These are phyloP conservation scores for Cladochytrium replicatum DNA, from an alignment of 192 early-diverging fungal species.

Conservation along the genomic window DNA sequence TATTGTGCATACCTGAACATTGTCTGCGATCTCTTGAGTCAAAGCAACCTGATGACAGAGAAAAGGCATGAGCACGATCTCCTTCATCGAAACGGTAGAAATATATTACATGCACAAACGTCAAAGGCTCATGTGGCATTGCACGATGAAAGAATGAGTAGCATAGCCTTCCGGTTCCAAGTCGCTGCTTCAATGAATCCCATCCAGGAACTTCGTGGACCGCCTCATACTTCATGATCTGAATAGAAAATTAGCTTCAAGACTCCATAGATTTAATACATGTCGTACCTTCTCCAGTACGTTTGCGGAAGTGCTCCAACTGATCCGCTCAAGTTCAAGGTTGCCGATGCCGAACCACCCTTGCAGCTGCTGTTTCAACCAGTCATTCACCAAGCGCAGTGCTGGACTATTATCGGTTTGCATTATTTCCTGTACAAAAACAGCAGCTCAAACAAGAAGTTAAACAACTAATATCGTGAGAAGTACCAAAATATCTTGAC, in stretches of 20 bases:
- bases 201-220: slow-evolving; percentile 82
- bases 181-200: slow-evolving; percentile 70
- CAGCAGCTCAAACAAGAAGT: background rate
- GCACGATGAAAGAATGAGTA: slow-evolving; percentile 77
- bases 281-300: slow-evolving; percentile 78
- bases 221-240: slow-evolving; percentile 77
- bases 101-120: slow-evolving; percentile 72
- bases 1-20: slow-evolving; percentile 47
- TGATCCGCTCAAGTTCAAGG: slow-evolving; percentile 68
- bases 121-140: slow-evolving; percentile 68
- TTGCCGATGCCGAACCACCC: slow-evolving; percentile 63
- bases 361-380: slow-evolving; percentile 57
- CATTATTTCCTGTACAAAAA: slow-evolving; percentile 10
- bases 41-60: slow-evolving; percentile 44
- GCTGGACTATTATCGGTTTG: slow-evolving; percentile 32
- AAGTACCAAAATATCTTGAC: slow-evolving; percentile 60
- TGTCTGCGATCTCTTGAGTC: slow-evolving; percentile 45
- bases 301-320: slow-evolving; percentile 72
- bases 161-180: slow-evolving; percentile 62
- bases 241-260: background rate
- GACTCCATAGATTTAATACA: background rate
- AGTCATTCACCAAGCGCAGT: slow-evolving; percentile 49
- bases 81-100: slow-evolving; percentile 9
- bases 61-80: background rate
- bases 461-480: background rate